Evolutionary conservation across 1,284 basidiomycete species (phyloP).

Genomic region (Cutaneotrichosporon sp.): DNA sequence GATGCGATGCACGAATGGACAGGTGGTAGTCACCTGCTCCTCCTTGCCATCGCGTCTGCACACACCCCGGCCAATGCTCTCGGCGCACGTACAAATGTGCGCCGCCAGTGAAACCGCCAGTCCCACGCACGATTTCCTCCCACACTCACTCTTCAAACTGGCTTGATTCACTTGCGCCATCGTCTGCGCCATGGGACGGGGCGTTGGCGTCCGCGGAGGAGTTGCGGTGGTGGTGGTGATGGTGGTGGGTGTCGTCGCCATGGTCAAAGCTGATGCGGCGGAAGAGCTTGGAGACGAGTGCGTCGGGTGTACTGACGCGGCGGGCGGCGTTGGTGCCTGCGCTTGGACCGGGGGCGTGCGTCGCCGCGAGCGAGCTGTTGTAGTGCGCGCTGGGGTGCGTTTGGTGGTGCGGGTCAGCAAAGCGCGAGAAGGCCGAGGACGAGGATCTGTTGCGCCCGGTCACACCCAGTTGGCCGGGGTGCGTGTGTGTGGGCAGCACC

Average conservation of each 20-base stretch:
- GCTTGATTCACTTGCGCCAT: constrained; percentile 1
- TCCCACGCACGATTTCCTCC: neutral
- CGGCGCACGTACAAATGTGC: neutral
- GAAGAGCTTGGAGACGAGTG: constrained; percentile 5
- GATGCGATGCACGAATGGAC: neutral
- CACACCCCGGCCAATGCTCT: too few relatives aligned
- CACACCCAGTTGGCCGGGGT: neutral
- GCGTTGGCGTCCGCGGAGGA: neutral
- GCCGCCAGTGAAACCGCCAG: neutral
- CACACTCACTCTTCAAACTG: neutral
- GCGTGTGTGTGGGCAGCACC: constrained; percentile 15
- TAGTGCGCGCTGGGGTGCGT: neutral
- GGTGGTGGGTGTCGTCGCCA: neutral
- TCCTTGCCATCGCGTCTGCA: neutral
- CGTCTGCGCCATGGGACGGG: neutral
- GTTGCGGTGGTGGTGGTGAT: too few relatives aligned
- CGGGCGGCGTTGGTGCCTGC: constrained; percentile 1
- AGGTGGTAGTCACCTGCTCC: neutral
- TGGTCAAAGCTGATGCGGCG: neutral
- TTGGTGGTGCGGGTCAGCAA: neutral
- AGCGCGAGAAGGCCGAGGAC: constrained; percentile 26
- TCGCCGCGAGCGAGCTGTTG: neutral
- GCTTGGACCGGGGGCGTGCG: neutral
- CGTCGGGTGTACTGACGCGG: constrained; percentile 8
- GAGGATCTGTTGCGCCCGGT: constrained; percentile 5